Conservation (phyloP, 1,139 yeast species). For the Sugiyamaella sp. region DNA sequence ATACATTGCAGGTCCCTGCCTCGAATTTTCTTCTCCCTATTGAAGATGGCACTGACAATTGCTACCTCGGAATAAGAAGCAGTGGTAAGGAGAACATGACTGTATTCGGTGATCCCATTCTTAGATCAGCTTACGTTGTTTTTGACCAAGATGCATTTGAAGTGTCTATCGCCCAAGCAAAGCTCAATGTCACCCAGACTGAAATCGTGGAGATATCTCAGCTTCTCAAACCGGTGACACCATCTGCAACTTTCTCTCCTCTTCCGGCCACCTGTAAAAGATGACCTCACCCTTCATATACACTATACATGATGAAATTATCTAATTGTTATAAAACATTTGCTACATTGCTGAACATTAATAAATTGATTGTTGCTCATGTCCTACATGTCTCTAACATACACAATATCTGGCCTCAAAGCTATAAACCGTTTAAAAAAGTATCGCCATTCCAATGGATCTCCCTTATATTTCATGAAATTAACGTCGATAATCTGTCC, state of each 20-base stretch:
- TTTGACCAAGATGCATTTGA: conserved; percentile 57
- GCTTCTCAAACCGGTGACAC: conserved; percentile 23
- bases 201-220: conserved; percentile 26
- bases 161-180: conserved; percentile 64
- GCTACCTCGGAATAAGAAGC: conserved; percentile 22
- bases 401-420: conserved; percentile 55
- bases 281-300: too few species aligned
- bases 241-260: conserved; percentile 26
- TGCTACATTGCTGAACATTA: conserved; percentile 7
- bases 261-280: conserved; percentile 4
- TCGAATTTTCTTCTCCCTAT: conserved; percentile 21
- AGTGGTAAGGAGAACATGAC: conserved; percentile 19
- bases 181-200: conserved; percentile 29
- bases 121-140: conserved; percentile 57
- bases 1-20: conserved; percentile 23
- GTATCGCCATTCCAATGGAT: conserved; percentile 70
- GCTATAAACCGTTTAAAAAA: conserved; percentile 58
- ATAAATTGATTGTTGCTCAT: conserved; percentile 1
- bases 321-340: neutral
- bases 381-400: conserved; percentile 7
- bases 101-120: conserved; percentile 57
- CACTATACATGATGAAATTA: too few species aligned
- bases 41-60: conserved; percentile 18
- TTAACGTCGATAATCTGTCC: conserved; percentile 43
- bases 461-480: conserved; percentile 58